Evolutionary conservation across 2,329 filamentous ascomycete species (phyloP), one percentile per base, ranked within the genome.

Genomic region (Aureobasidium sp.): DNA sequence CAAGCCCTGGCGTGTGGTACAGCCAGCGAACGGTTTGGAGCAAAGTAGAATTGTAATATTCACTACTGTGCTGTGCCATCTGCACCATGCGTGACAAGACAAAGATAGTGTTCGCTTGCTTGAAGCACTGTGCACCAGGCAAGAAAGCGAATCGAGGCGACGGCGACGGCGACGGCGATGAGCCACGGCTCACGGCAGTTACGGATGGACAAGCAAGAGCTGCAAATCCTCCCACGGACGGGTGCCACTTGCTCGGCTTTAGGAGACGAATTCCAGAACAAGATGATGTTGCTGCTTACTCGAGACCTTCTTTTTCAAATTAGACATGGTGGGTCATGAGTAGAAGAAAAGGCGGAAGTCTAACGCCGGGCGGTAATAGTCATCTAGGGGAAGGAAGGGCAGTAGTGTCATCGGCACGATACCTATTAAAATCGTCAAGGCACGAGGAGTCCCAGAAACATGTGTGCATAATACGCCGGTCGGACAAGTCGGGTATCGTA

Each of bases 401-500:
- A 47, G 39, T 51, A 53, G 36, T 45, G 39, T 42, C 55, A 58
- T 58, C 55, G 55, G 55, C 55, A 14, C 27, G 29, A 45, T 45
- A 44, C 37, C 55, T 48, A 47, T 58, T 20, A 37, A 57, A 45
- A 48, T 39, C 31, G 42, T 48, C 55, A 58, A 37, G 39, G 42
- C 55, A 58, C 36, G 42, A 48, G 42, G 31, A 34, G 34, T 48
- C 15, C 34, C 34, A 59, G 22, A 59, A 36, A 59, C 56, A 59
- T 31, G 29, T 39, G 44, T 58, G 55, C 42, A 48, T 55, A 42
- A 42, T 22, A 47, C 42, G 44, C 31, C 39, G 53, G 42, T n/a
- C 42, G 41, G 55, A 25, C 55, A 58, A 58, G 17, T 51, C 57
- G 57, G 34, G 41, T 51, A 60, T 51, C 57, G 57, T 60, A 60